Base-by-base conservation (phyloP, 495 filamentous ascomycete genomes). In the Aspergillus saccharolyticus region DNA sequence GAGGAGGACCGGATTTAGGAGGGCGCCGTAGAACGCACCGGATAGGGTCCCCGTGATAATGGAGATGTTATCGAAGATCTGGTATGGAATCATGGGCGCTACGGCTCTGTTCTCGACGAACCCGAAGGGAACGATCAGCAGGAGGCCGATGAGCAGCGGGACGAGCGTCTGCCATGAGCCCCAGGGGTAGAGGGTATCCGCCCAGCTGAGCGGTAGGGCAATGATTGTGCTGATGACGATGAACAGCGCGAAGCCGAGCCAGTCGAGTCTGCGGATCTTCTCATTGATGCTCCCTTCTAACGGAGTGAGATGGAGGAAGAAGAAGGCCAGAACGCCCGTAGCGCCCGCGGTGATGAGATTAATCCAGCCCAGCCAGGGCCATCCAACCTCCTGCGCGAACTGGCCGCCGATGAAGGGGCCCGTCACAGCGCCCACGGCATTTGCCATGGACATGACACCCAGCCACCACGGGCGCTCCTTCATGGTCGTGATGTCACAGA, bases 291-390 rank as follows among this genome's bases (percentile, higher is more conserved):
- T 30, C 25, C 25, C 25, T 30, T 30, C 25, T 30, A 30, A 30
- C 25, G 25, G 25, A 30, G 25, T 20, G 18, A 47, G 45, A 22
- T 21, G 45, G 18, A 47, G n/a, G 45, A 47, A 47, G 45, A 47
- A 47, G 14, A 47, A 20, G n/a, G 45, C 19, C 18, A 47, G 45
- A 18, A 47, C 10, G 45, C 19, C 17, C 12, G 18, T 20, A 1
- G 18, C 18, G 19, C n/a, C 45, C 12, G 22, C 22, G 45, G 22
- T 20, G 45, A 21, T 19, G 12, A 47, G 45, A 22, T 47, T 47
- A 19, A 47, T 47, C 45, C 45, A 47, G n/a, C 45, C 45, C 12
- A 47, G 19, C 45, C 45, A 47, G n/a, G 18, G 45, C 45, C 45
- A 47, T 19, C 12, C 19, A 19, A 47, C 45, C 12, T 47, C 19